Evolutionary conservation across 176 grass and related monocot species (phyloP).

Genomic region (Juncus effusus): DNA sequence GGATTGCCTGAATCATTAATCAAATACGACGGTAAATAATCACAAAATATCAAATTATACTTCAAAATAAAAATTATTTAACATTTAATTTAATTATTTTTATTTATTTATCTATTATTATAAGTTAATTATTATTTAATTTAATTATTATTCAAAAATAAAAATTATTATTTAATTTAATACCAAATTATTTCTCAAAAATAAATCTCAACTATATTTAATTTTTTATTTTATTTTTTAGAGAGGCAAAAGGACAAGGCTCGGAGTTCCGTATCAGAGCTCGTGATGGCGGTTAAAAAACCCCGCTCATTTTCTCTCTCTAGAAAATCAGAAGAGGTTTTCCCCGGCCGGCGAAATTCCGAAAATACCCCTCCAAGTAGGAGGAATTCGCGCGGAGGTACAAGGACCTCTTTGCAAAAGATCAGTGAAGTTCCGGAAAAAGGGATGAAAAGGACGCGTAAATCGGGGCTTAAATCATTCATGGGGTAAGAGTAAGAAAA

Average conservation of each 20-base stretch:
- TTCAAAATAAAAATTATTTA: no score
- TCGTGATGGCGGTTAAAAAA: conserved; percentile 67
- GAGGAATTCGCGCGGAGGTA: conserved; percentile 39
- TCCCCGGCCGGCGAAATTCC: conserved; percentile 46
- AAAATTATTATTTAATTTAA: not conserved
- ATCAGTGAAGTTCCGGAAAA: conserved; percentile 64
- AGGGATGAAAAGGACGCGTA: conserved; percentile 44
- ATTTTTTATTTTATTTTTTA: conserved; percentile 21
- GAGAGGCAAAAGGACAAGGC: conserved; percentile 79
- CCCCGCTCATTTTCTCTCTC: conserved; percentile 42
- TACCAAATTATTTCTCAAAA: conserved; percentile 7
- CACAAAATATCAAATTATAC: conserved; percentile 2
- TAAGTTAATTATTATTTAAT: not conserved
- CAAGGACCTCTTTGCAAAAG: conserved; percentile 62
- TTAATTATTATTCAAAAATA: no score
- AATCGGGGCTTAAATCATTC: conserved; percentile 63
- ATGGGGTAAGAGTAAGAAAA: conserved; percentile 57
- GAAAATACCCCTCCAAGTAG: conserved; percentile 40
- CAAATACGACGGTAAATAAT: conserved; percentile 73
- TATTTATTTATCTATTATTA: no score
- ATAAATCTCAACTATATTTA: not conserved
- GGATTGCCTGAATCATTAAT: conserved; percentile 88
- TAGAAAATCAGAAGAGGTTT: conserved; percentile 58
- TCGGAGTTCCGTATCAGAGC: conserved; percentile 72
- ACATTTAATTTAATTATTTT: not conserved